Conservation (phyloP, 2,329 filamentous ascomycete genomes). For the Malbranchea cinnamomea region DNA sequence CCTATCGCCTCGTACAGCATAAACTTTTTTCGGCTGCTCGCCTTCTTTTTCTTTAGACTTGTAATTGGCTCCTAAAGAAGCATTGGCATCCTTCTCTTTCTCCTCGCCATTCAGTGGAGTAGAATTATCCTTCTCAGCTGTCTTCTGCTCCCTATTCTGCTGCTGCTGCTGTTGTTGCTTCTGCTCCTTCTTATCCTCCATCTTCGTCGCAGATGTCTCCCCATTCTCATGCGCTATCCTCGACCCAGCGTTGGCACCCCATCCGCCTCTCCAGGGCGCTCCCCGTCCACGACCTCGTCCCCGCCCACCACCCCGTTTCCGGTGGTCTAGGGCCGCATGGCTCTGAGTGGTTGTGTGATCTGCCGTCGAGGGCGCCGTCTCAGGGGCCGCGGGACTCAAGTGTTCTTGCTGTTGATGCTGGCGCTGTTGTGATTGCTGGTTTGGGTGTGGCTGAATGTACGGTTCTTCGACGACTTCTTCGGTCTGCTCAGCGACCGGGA, state of each 20-base stretch:
- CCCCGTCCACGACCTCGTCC: constrained; percentile 2
- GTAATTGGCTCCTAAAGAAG: not conserved
- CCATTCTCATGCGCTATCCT: not conserved
- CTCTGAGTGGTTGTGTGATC: constrained; percentile 13
- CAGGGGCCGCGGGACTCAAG: not conserved
- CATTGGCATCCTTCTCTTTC: not conserved
- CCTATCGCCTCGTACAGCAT: constrained; percentile 40
- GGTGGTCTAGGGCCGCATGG: not conserved
- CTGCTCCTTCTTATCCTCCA: not conserved
- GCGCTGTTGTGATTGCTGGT: not conserved
- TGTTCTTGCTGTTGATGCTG: not conserved
- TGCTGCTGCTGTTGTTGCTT: not conserved
- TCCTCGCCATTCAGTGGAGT: too few relatives aligned
- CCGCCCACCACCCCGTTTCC: not conserved
- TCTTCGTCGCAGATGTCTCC: not conserved
- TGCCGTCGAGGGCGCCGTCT: not conserved
- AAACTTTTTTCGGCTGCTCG: constrained; percentile 20
- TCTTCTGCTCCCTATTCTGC: too few relatives aligned
- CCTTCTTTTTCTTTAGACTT: constrained; percentile 9
- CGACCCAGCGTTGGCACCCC: not conserved
- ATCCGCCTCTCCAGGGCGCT: constrained; percentile 2
- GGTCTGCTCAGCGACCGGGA: constrained; percentile 26
- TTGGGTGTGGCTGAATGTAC: not conserved
- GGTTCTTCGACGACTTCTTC: constrained; percentile 6
- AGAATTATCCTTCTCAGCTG: constrained; percentile 2